These are phyloP conservation scores for Rauvolfia tetraphylla DNA, from an alignment of 257 asterid species.

Conservation along the genomic window DNA sequence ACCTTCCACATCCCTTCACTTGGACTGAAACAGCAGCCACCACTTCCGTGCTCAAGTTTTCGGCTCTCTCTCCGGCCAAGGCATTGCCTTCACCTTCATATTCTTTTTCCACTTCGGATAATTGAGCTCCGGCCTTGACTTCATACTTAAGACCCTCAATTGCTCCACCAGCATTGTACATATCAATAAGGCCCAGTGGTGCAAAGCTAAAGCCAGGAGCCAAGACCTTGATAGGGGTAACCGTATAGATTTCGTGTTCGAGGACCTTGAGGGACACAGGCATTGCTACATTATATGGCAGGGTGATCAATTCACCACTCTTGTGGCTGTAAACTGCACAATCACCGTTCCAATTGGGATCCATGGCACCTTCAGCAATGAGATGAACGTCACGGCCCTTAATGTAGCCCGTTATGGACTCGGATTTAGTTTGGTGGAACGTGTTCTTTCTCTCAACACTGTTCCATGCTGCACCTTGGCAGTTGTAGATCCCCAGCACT, in stretches of 20 bases:
- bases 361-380: conserved; percentile 49
- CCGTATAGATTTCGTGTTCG: conserved; percentile 69
- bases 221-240: conserved; percentile 55
- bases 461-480: conserved; percentile 94
- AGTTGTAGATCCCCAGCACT: conserved; percentile 80
- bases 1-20: conserved; percentile 67
- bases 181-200: conserved; percentile 69
- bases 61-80: conserved; percentile 21
- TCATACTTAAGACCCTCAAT: conserved; percentile 55
- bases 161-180: conserved; percentile 85
- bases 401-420: conserved; percentile 55
- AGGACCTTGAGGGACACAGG: conserved; percentile 80
- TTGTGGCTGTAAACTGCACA: conserved; percentile 53
- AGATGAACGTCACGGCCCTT: conserved; percentile 71
- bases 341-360: conserved; percentile 57
- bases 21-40: conserved; percentile 44
- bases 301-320: conserved; percentile 29
- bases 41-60: conserved; percentile 34
- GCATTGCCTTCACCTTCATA: conserved; percentile 22
- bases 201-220: conserved; percentile 52
- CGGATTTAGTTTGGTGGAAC: conserved; percentile 59
- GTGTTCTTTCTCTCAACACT: conserved; percentile 65
- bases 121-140: conserved; percentile 31
- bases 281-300: conserved; percentile 52
- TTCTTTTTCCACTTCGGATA: conserved; percentile 27